These are phyloP conservation scores for Linnemannia schmuckeri DNA, from an alignment of 192 early-diverging fungal species.

Conservation along the genomic window DNA sequence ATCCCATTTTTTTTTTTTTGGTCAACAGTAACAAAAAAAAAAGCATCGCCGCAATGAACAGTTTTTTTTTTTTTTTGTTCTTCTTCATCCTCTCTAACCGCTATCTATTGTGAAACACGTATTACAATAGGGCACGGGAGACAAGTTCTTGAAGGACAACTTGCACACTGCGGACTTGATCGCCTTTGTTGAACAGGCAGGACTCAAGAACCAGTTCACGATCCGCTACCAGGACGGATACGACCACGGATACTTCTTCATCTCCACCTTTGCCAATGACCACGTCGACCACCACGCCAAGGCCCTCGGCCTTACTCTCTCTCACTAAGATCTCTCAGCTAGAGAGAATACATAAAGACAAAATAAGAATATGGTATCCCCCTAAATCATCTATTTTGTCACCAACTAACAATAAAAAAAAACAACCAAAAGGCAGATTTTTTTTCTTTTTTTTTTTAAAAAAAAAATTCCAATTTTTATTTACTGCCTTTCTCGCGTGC, in stretches of 20 bases:
- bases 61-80: neutral
- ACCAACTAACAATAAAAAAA: neutral
- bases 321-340: neutral
- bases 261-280: conserved; percentile 81
- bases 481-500: neutral
- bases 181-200: conserved; percentile 58
- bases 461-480: too few relatives aligned
- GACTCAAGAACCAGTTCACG: conserved; percentile 62
- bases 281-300: conserved; percentile 84
- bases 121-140: conserved; percentile 78
- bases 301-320: conserved; percentile 41
- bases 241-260: conserved; percentile 91
- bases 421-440: neutral
- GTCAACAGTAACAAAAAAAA: neutral
- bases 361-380: neutral
- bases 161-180: conserved; percentile 74
- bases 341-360: neutral
- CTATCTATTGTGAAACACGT: conserved; percentile 1
- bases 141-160: conserved; percentile 76
- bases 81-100: conserved; percentile 49
- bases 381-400: neutral
- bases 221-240: conserved; percentile 83
- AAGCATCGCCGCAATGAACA: neutral
- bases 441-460: too few relatives aligned
- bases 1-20: neutral